Conservation (phyloP, 1,139 yeast species). For the Diutina pseudorugosa region DNA sequence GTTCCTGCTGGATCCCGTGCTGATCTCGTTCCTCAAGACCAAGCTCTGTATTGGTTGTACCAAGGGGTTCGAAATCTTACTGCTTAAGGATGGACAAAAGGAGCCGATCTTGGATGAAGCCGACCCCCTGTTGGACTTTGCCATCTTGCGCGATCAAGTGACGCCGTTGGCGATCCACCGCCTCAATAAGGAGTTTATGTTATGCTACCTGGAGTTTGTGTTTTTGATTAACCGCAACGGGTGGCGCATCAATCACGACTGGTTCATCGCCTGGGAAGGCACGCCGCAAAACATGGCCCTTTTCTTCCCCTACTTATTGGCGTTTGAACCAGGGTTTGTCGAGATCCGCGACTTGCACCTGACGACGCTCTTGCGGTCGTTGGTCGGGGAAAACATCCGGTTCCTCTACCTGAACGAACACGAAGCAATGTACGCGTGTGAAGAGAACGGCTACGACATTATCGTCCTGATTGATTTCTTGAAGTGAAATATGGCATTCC, state of each 20-base stretch:
- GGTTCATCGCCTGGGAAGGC: slow-evolving; percentile 97
- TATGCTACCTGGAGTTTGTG: slow-evolving; percentile 85
- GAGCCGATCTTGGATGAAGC: slow-evolving; percentile 86
- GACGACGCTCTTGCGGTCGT: slow-evolving; percentile 75
- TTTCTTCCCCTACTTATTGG: slow-evolving; percentile 85
- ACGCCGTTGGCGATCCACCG: slow-evolving; percentile 89
- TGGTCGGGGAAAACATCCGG: slow-evolving; percentile 88
- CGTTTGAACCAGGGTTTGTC: slow-evolving; percentile 82
- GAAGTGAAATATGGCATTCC: slow-evolving; percentile 10
- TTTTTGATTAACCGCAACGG: slow-evolving; percentile 91
- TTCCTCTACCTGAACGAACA: slow-evolving; percentile 83
- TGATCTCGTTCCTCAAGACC: slow-evolving; percentile 80
- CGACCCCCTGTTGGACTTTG: slow-evolving; percentile 92
- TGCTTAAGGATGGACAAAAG: slow-evolving; percentile 64
- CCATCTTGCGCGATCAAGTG: slow-evolving; percentile 67
- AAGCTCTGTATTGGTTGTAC: slow-evolving; percentile 91
- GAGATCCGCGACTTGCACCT: slow-evolving; percentile 89
- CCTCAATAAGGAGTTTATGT: slow-evolving; percentile 74
- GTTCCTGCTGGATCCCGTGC: slow-evolving; percentile 81
- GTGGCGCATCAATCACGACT: slow-evolving; percentile 89
- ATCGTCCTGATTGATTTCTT: slow-evolving; percentile 85
- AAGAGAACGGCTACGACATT: slow-evolving; percentile 82
- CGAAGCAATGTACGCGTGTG: slow-evolving; percentile 89
- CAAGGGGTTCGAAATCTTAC: slow-evolving; percentile 89
- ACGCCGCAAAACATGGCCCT: slow-evolving; percentile 85